A percentile compares a stretch with the other conserved stretches of the same genome.
Conservation (phyloP, 1,139 yeast species). For the Diutina scorzettiae region DNA sequence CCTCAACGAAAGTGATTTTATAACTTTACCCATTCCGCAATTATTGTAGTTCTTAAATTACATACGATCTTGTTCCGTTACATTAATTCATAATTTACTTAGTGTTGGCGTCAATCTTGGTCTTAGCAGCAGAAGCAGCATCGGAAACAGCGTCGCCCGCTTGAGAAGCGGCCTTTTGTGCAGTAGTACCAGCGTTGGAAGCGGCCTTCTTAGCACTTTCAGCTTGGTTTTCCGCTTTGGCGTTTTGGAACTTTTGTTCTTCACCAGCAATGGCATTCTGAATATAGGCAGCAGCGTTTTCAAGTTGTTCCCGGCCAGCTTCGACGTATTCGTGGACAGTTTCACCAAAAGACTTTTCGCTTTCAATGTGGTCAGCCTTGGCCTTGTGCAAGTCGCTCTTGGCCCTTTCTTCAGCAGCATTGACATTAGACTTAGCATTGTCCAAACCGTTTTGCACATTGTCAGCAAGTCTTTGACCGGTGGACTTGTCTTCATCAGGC, state of each 20-base stretch:
- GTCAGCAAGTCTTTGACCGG: not conserved
- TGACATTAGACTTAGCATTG: not conserved
- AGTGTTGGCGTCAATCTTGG: not conserved
- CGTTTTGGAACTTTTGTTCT: not conserved
- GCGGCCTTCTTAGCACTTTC: not conserved
- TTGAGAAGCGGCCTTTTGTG: not conserved
- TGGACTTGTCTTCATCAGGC: not conserved
- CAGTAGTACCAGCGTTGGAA: not conserved
- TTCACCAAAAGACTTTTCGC: conserved; percentile 1
- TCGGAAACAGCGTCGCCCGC: not conserved
- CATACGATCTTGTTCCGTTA: not conserved
- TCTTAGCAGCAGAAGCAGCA: not conserved
- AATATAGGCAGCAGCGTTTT: conserved; percentile 3
- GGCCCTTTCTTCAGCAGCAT: not conserved
- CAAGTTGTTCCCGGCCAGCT: not conserved
- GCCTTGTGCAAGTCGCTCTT: not conserved
- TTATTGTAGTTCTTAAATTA: too few relatives aligned
- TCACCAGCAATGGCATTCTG: not conserved
- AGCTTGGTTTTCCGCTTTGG: not conserved
- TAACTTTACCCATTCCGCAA: too few relatives aligned
- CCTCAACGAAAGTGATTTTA: too few relatives aligned
- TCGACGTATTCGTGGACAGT: conserved; percentile 6
- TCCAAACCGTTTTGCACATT: not conserved
- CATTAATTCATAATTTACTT: too few relatives aligned
- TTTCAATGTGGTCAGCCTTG: not conserved